Percentiles rank a stretch among this genome's conserved stretches.
Evolutionary conservation across 2,329 filamentous ascomycete genomes (phyloP).

Genomic region (Thermothelomyces thermophilus): DNA sequence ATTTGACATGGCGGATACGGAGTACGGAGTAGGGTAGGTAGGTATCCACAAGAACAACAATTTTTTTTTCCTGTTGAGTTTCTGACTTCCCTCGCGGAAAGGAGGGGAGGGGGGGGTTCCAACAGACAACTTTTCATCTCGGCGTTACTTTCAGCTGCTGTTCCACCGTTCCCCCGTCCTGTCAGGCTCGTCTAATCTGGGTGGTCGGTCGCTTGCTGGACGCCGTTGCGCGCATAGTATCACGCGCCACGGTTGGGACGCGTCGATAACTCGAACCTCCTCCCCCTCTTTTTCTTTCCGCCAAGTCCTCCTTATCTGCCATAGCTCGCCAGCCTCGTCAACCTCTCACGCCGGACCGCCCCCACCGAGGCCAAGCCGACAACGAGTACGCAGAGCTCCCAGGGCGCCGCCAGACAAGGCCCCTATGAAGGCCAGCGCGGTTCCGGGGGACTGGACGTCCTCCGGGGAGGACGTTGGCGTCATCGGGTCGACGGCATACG

Average conservation of each 20-base stretch:
- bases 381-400: not conserved
- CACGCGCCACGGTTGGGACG: not conserved
- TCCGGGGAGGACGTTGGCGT: conserved; percentile 3
- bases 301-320: not conserved
- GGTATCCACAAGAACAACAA: conserved; percentile 1
- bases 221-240: not conserved
- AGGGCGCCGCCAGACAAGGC: not conserved
- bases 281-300: not conserved
- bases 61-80: not conserved
- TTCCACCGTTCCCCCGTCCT: conserved; percentile 6
- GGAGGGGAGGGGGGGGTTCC: not conserved
- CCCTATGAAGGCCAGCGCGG: conserved; percentile 8
- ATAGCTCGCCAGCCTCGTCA: not conserved
- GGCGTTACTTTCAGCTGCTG: not conserved
- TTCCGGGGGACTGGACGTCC: conserved; percentile 8
- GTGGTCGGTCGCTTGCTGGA: not conserved
- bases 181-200: not conserved
- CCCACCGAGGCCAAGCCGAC: not conserved
- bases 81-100: not conserved
- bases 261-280: not conserved
- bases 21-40: not conserved
- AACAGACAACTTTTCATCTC: not conserved
- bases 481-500: not conserved
- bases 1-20: no score
- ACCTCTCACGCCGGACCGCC: not conserved